Evolutionary conservation across 768 basidiomycete genomes (phyloP).

Genomic region (Filobasidium wieringae): DNA sequence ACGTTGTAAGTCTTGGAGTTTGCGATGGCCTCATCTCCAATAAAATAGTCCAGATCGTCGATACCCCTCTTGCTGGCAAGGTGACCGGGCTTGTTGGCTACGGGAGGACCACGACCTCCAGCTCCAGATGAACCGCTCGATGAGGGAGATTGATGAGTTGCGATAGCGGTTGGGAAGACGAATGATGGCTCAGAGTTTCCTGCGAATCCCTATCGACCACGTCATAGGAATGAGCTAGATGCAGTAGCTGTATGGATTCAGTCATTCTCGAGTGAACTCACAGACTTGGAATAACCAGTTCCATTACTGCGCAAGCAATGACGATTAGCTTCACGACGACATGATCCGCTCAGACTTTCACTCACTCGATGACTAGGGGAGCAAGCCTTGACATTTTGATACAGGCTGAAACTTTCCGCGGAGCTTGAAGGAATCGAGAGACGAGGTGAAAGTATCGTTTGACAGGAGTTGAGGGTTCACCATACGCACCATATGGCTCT

Average conservation of each 20-base stretch:
- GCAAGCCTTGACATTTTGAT: too few relatives aligned
- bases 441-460: not conserved
- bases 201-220: conserved; percentile 56
- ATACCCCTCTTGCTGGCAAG: conserved; percentile 93
- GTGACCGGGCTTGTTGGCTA: conserved; percentile 76
- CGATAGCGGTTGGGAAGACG: conserved; percentile 97
- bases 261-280: not conserved
- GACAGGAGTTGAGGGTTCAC: too few relatives aligned
- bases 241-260: not conserved
- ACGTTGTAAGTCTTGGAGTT: conserved; percentile 93
- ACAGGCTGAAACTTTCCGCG: too few relatives aligned
- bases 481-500: too few relatives aligned
- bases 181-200: conserved; percentile 99
- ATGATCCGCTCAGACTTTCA: not conserved
- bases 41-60: conserved; percentile 98
- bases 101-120: conserved; percentile 45
- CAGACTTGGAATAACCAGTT: conserved; percentile 1
- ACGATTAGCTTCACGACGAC: too few relatives aligned
- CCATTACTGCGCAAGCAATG: not conserved
- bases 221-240: not conserved
- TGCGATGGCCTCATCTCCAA: conserved; percentile 93
- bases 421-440: not conserved
- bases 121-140: conserved; percentile 40
- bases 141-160: conserved; percentile 62
- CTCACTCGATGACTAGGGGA: not conserved